A percentile compares a stretch with the other conserved stretches of the same genome.
Evolutionary conservation across 352 stramenopile genomes (phyloP).

Genomic region (Lagenidium sp.): DNA sequence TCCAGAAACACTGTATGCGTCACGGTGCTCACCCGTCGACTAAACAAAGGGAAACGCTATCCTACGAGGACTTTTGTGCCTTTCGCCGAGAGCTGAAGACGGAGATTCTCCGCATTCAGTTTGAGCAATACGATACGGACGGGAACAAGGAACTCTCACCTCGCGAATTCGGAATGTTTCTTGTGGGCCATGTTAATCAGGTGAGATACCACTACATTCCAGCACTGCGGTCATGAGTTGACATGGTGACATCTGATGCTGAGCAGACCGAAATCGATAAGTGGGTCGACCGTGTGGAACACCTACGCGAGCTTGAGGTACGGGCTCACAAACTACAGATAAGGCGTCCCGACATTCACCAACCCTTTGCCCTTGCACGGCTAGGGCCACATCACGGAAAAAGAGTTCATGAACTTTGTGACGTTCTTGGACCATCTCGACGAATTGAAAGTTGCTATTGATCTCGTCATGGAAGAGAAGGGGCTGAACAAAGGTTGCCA

Average conservation of each 20-base stretch:
- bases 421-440: constrained; percentile 77
- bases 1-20: too few species aligned
- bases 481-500: constrained; percentile 67
- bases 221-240: not conserved
- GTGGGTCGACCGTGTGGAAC: constrained; percentile 79
- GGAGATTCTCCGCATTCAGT: constrained; percentile 86
- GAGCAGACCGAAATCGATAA: constrained; percentile 54
- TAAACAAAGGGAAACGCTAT: constrained; percentile 70
- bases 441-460: constrained; percentile 79
- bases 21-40: too few species aligned
- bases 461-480: constrained; percentile 73
- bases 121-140: constrained; percentile 86
- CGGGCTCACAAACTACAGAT: too few species aligned
- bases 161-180: constrained; percentile 82
- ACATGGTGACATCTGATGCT: not conserved
- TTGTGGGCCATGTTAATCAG: constrained; percentile 80
- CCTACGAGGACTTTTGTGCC: constrained; percentile 68
- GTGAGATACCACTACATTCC: too few species aligned
- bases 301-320: constrained; percentile 45
- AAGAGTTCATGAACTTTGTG: constrained; percentile 83
- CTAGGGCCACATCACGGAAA: constrained; percentile 57
- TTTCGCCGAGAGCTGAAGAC: constrained; percentile 69
- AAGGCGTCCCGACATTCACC: too few species aligned
- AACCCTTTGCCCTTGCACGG: not conserved
- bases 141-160: constrained; percentile 70